Percentiles rank a stretch among this genome's conserved stretches.
These are phyloP conservation scores for Conticribra guillardii DNA, from an alignment of 108 stramenopile genomes.

Conservation along the genomic window DNA sequence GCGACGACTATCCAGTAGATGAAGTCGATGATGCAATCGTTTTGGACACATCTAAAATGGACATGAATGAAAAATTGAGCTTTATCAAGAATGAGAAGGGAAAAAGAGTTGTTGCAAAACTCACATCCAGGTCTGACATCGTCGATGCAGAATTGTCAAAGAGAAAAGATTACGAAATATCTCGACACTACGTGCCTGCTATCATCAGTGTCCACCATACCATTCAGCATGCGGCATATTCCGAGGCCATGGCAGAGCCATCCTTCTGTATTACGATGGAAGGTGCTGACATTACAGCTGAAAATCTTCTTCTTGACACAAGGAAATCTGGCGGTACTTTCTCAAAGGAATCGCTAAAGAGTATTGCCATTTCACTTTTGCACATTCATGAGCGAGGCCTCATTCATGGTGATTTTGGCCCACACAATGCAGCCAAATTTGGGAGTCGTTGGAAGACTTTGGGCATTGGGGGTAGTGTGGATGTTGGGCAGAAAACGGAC, in stretches of 20 bases:
- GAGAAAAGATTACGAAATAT: constrained; percentile 80
- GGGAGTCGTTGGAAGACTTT: constrained; percentile 85
- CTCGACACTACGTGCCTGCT: constrained; percentile 87
- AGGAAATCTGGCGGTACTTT: constrained; percentile 67
- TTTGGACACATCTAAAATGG: constrained; percentile 62
- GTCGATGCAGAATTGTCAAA: constrained; percentile 80
- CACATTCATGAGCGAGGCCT: constrained; percentile 87
- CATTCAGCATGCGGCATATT: constrained; percentile 86
- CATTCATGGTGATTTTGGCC: constrained; percentile 88
- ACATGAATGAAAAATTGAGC: constrained; percentile 73
- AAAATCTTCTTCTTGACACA: constrained; percentile 85
- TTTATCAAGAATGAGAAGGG: constrained; percentile 80
- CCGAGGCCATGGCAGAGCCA: constrained; percentile 91
- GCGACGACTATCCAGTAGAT: constrained; percentile 65
- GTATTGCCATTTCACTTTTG: constrained; percentile 83
- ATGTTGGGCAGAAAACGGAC: constrained; percentile 68
- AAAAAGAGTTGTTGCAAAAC: constrained; percentile 84
- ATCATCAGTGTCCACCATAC: constrained; percentile 91
- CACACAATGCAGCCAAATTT: constrained; percentile 89
- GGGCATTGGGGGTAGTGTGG: constrained; percentile 78
- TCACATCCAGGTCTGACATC: constrained; percentile 85
- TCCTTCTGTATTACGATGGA: constrained; percentile 92
- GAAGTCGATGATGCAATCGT: constrained; percentile 42
- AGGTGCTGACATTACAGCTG: constrained; percentile 87
- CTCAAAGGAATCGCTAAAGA: constrained; percentile 75